Evolutionary conservation across 2,329 filamentous ascomycete species (phyloP), one percentile per base, ranked within the genome.

Genomic region (Trichoderma sp.): DNA sequence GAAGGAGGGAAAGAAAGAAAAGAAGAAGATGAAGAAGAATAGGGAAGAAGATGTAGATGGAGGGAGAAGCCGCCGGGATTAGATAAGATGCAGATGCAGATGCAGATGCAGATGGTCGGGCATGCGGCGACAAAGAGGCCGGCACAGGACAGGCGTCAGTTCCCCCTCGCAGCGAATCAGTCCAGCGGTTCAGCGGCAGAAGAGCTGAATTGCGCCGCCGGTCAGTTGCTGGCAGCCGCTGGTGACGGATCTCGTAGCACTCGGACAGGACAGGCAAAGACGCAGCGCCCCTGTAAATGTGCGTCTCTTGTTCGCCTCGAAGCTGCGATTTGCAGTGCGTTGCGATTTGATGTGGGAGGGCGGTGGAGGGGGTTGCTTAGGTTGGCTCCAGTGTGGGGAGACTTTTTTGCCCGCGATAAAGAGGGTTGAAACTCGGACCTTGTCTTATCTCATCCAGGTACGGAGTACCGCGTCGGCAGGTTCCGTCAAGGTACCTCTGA

Each of bases 361-460:
- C 71, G 62, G 62, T 74, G 71, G 71, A 74, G 71, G 71, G 68
- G 71, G 63, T 50, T 53, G 71, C 21, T 65, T 38, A 24, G 71
- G 71, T 45, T 74, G 50, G 50, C 63, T 21, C 53, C 16, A 60
- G 38, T 67, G 71, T 74, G 73, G 56, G 66, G 66, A 71, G 65
- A 27, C 64, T 45, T 63, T 72, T 66, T 69, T 56, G 64, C 56
- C 59, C 33, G 62, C 62, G 67, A 67, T 65, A 76, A 53, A 62
- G 50, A 69, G 50, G 41, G 50, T 74, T 73, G 67, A 56, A 27
- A 65, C 71, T 73, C 60, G 21, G 56, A 27, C 56, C 35, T 35
- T 56, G 60, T 73, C 71, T 73, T 73, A 73, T 73, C 71, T 64
- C 71, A 65, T 64, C 60, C 60, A 73, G 71, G 59, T 65, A 73